phyloP scores from a whole-genome alignment of 371 early-diverging fungal species.

The Edhazardia aedis region DNA sequence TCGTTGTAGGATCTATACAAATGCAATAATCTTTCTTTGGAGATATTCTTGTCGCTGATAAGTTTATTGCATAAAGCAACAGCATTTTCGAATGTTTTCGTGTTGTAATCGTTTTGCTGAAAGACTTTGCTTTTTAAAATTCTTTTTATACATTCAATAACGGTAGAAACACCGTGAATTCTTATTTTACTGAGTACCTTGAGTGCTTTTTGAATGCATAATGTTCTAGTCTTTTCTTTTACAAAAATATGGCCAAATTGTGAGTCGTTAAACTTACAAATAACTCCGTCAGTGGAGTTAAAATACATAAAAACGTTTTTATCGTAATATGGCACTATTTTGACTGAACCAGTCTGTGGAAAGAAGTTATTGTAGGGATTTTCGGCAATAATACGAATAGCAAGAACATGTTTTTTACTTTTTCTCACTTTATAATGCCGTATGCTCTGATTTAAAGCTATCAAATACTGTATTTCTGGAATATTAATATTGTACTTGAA shows the following conservation, averaged over 20 bases:
- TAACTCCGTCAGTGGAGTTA: constrained; percentile 70
- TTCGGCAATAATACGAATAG: constrained; percentile 90
- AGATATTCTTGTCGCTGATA: too few species aligned
- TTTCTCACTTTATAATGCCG: constrained; percentile 71
- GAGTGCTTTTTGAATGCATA: constrained; percentile 74
- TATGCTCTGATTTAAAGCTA: constrained; percentile 73
- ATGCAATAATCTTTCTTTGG: too few species aligned
- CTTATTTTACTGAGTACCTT: constrained; percentile 73
- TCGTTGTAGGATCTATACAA: too few species aligned
- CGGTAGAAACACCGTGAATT: background rate
- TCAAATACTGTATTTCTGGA: constrained; percentile 78
- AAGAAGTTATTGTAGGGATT: constrained; percentile 90
- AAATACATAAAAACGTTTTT: constrained; percentile 92
- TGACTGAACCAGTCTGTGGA: constrained; percentile 75
- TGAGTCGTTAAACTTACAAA: constrained; percentile 88
- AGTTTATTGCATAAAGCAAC: too few species aligned
- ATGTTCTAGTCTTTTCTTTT: constrained; percentile 71
- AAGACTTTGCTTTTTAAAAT: too few species aligned
- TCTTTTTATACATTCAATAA: too few species aligned
- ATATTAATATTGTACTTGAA: constrained; percentile 86
- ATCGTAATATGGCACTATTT: constrained; percentile 71
- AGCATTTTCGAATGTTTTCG: too few species aligned
- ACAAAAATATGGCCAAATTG: constrained; percentile 96
- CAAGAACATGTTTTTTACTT: constrained; percentile 82
- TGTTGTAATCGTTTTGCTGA: too few species aligned